phyloP scores from a whole-genome alignment of 2,329 filamentous ascomycete genomes.

The Onygenales sp. region DNA sequence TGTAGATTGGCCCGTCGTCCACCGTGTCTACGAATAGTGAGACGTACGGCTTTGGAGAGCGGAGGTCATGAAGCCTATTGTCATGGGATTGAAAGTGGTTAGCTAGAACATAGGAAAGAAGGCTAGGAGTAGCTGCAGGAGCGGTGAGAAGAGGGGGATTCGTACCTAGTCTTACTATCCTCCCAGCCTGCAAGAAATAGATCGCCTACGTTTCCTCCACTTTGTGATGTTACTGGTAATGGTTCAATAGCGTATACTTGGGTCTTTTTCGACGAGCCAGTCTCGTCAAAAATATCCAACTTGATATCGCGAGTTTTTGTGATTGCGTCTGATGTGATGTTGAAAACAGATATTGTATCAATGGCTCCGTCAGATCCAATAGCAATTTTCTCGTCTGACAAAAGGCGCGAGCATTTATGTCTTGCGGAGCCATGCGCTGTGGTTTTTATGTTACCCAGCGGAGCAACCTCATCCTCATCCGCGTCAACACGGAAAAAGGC shows the following conservation, averaged over 20 bases:
- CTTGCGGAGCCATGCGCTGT: constrained; percentile 17
- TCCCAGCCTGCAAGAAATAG: constrained; percentile 53
- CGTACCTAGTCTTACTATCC: constrained; percentile 42
- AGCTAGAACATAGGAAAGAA: background rate
- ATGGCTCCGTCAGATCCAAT: constrained; percentile 38
- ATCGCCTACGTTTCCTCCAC: constrained; percentile 30
- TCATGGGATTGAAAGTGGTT: background rate
- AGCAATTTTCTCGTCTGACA: constrained; percentile 42
- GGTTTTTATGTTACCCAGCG: constrained; percentile 27
- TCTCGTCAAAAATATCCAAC: constrained; percentile 26
- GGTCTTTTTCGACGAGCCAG: constrained; percentile 15
- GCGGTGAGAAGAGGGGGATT: background rate
- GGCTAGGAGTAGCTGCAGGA: too few relatives aligned
- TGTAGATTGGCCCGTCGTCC: constrained; percentile 51
- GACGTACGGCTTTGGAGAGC: constrained; percentile 40
- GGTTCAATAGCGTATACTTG: constrained; percentile 29
- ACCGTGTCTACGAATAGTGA: constrained; percentile 46
- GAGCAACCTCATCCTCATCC: constrained; percentile 22
- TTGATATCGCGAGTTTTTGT: constrained; percentile 24
- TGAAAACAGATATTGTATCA: constrained; percentile 41
- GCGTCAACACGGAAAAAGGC: constrained; percentile 37
- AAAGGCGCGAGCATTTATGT: constrained; percentile 44
- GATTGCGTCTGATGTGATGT: constrained; percentile 39
- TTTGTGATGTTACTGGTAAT: constrained; percentile 17
- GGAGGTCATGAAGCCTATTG: constrained; percentile 50